These are phyloP conservation scores for Jatropha curcas DNA, from an alignment of 345 rosid species.

Conservation along the genomic window DNA sequence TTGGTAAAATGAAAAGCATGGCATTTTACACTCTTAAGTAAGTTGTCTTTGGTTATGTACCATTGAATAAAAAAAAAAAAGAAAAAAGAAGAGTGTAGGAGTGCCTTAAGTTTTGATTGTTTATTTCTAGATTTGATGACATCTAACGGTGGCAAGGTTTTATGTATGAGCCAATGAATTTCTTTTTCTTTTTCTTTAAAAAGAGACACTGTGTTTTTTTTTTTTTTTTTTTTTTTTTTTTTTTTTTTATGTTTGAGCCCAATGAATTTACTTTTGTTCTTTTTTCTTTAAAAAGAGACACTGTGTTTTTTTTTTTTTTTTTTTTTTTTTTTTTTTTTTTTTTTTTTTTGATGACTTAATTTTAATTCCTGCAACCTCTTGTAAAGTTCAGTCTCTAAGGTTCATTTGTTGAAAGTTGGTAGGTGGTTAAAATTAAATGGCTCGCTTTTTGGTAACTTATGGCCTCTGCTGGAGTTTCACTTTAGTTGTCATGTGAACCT, in stretches of 20 bases:
- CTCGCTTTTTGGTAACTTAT: background rate
- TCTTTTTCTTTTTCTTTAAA: too few relatives aligned
- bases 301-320: too few relatives aligned
- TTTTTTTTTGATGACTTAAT: background rate
- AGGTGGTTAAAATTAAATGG: conserved; percentile 1
- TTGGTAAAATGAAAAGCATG: background rate
- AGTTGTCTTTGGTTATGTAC: background rate
- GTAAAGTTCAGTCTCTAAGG: background rate
- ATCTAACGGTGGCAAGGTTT: background rate
- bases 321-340: too few relatives aligned
- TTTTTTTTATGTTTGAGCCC: too few relatives aligned
- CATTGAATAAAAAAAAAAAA: background rate
- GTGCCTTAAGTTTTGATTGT: background rate
- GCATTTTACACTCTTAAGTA: background rate
- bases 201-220: too few relatives aligned
- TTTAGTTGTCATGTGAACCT: background rate
- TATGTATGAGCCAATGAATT: background rate
- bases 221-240: too few relatives aligned
- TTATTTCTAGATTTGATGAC: background rate
- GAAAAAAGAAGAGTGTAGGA: background rate
- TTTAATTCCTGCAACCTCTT: background rate
- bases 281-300: too few relatives aligned
- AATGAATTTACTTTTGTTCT: too few relatives aligned
- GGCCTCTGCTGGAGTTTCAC: background rate
- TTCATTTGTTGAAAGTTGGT: background rate